A percentile compares a stretch with the other conserved stretches of the same genome.
These are phyloP conservation scores for Tolypocladium ovalisporum DNA, from an alignment of 2,329 filamentous ascomycete genomes.

Conservation along the genomic window DNA sequence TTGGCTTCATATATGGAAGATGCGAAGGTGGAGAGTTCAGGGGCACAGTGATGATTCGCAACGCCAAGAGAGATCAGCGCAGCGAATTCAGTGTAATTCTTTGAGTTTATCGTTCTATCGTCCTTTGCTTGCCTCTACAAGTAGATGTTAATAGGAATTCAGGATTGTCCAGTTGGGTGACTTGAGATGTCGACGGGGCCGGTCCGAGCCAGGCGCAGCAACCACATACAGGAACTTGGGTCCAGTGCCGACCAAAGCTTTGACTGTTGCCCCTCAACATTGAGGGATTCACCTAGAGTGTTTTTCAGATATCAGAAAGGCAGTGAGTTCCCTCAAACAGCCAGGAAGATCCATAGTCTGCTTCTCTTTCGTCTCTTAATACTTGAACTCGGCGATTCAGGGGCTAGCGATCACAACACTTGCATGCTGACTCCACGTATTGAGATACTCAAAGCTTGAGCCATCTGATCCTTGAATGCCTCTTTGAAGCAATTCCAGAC, in stretches of 20 bases:
- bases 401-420: background rate
- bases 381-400: no score
- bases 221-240: background rate
- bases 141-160: background rate
- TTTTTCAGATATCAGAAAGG: no score
- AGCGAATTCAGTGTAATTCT: constrained; percentile 15
- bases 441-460: no score
- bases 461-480: no score
- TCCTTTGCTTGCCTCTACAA: constrained; percentile 20
- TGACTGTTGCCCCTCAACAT: no score
- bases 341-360: no score
- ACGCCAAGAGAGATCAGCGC: constrained; percentile 11
- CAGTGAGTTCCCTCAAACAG: no score
- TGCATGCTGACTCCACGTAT: no score
- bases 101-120: constrained; percentile 26
- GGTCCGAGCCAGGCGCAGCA: background rate
- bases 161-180: background rate
- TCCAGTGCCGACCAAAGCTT: background rate
- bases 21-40: background rate
- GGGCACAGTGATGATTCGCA: background rate
- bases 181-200: no score
- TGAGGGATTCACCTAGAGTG: no score
- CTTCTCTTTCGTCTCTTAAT: background rate
- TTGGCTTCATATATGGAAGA: background rate
- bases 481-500: background rate